Base-by-base conservation (phyloP, 192 early-diverging fungal genomes). In the Coemansia sp. region DNA sequence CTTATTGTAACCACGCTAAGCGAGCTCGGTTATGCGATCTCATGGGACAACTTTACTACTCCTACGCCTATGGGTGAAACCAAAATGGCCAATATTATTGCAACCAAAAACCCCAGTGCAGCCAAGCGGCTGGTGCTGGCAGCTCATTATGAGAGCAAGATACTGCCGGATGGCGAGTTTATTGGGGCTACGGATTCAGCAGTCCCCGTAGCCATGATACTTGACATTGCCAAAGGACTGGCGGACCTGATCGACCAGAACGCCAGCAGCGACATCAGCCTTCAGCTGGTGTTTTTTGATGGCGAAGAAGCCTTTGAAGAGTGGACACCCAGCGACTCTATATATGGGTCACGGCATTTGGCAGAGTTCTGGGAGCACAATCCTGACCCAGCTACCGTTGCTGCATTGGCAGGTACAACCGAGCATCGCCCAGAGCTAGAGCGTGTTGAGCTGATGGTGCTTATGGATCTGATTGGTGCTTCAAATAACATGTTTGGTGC, bases 261-360 rank as follows among this genome's bases (percentile, higher is more conserved):
- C 46, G 48, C 47, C 1, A 64, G 70, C 28, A 19, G 57, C 33
- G 80, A 84, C 30, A 70, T 81, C 0, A 89, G 87, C 8, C 39
- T 96, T 42, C 95, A 98, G 68, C 49, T 98, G n/a, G 81, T 98
- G 19, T 98, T 98, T 55, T 96, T 98, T 70, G 95, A 98, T 66
- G 95, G 95, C 28, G 95, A 98, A 54, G 95, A 98, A 63, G 92
- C 95, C 4, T 92, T 92, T 65, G 56, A 49, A 15, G 58, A 80
- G 2, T 96, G 94, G 94, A 78, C 83, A 3, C 55, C 18, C 6
- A 82, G 68, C 0, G 94, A 97, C 76, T 97, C 94, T 13, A 70
- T 92, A 12, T 97, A 97, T 78, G 94, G 94, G 6, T 83, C 92
- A 31, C 82, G 83, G 28, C 92, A 98, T 63, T 57, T 98, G 51